Evolutionary conservation across 768 basidiomycete species (phyloP).

Genomic region (Suillus placidus): DNA sequence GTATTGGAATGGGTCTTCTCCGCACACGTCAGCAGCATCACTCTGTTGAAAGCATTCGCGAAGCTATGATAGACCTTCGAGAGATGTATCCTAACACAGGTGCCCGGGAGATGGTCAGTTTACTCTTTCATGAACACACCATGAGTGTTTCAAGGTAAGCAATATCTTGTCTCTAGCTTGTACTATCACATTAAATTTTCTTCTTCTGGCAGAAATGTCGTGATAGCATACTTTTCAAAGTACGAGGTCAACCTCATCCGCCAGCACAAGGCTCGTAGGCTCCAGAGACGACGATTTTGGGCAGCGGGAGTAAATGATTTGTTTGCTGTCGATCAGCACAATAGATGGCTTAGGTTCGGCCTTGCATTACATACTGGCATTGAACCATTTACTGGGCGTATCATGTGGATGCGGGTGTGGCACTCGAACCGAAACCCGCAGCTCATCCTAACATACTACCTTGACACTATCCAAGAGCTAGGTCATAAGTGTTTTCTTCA

Average conservation of each 20-base stretch:
- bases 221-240: neutral
- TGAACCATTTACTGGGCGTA: constrained; percentile 22
- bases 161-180: no score
- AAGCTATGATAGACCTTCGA: constrained; percentile 19
- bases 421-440: constrained; percentile 28
- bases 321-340: constrained; percentile 45
- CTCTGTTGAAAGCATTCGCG: constrained; percentile 24
- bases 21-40: constrained; percentile 9
- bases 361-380: constrained; percentile 32
- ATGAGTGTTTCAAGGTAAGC: constrained; percentile 30
- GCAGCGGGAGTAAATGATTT: constrained; percentile 47
- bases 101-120: constrained; percentile 23
- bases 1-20: constrained; percentile 20
- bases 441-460: constrained; percentile 22
- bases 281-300: constrained; percentile 37
- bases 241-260: constrained; percentile 28
- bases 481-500: constrained; percentile 21
- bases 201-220: neutral
- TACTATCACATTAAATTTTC: neutral
- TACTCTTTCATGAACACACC: constrained; percentile 26
- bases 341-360: constrained; percentile 47
- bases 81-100: constrained; percentile 31
- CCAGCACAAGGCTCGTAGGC: constrained; percentile 16
- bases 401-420: constrained; percentile 30
- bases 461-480: constrained; percentile 17